phyloP scores from a whole-genome alignment of 345 rosid species.

The Murraya paniculata region DNA sequence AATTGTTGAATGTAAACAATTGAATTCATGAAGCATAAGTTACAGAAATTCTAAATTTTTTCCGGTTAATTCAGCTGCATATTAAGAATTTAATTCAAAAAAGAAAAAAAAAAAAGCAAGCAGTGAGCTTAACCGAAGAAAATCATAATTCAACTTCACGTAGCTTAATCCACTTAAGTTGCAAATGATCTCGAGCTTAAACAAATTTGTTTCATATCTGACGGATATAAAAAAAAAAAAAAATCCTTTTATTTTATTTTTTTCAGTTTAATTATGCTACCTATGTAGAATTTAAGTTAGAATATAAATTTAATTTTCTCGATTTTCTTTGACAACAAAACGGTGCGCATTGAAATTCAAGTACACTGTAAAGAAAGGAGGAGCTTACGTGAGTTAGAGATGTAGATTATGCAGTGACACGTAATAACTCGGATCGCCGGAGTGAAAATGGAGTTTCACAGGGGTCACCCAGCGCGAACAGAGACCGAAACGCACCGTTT shows the following conservation, averaged over 20 bases:
- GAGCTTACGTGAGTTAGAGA: not conserved
- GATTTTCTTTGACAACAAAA: not conserved
- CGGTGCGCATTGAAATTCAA: not conserved
- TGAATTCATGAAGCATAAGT: not conserved
- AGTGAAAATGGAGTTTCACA: not conserved
- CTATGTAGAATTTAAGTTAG: not conserved
- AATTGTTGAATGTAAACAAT: not conserved
- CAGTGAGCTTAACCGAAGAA: not conserved
- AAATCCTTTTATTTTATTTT: not conserved
- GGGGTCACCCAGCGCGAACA: not conserved
- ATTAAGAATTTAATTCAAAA: not conserved
- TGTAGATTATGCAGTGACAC: not conserved
- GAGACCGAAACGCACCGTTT: not conserved
- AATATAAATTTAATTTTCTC: not conserved
- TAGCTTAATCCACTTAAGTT: not conserved
- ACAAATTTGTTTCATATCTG: not conserved
- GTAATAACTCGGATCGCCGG: not conserved
- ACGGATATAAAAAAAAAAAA: not conserved
- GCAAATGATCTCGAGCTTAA: not conserved
- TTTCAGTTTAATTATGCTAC: not conserved
- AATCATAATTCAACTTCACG: not conserved
- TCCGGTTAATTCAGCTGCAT: not conserved
- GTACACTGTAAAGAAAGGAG: not conserved
- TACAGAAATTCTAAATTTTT: not conserved
- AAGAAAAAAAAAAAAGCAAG: not conserved